A percentile compares a stretch with the other conserved stretches of the same genome.
Conservation (phyloP, 2,329 filamentous ascomycete genomes). For the Arachnopeziza araneosa region DNA sequence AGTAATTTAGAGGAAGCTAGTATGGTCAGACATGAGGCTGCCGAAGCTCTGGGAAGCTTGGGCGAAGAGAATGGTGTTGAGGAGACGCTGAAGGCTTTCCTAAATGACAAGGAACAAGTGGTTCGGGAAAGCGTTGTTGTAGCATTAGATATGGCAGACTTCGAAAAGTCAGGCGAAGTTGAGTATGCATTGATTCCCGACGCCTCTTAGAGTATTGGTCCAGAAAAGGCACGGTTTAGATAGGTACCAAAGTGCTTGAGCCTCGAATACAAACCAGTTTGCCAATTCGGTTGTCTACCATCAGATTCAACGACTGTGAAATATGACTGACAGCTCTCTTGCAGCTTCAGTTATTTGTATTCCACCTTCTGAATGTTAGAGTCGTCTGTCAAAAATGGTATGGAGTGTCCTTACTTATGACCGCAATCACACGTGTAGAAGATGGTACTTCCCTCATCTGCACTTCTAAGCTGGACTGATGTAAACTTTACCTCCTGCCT, state of each 20-base stretch:
- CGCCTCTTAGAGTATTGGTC: conserved; percentile 23
- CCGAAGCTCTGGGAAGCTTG: conserved; percentile 89
- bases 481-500: conserved; percentile 78
- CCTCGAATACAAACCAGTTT: conserved; percentile 21
- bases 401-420: conserved; percentile 57
- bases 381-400: not conserved
- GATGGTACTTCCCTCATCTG: conserved; percentile 90
- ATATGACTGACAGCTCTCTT: not conserved
- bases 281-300: not conserved
- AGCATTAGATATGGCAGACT: conserved; percentile 96
- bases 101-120: conserved; percentile 87
- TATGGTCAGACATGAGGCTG: conserved; percentile 97
- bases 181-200: conserved; percentile 92
- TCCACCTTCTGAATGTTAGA: conserved; percentile 26
- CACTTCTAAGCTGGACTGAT: conserved; percentile 79
- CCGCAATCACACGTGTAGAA: conserved; percentile 89
- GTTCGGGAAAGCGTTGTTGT: conserved; percentile 94
- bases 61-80: conserved; percentile 93
- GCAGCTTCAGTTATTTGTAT: conserved; percentile 32
- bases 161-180: conserved; percentile 79
- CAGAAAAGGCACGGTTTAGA: conserved; percentile 7
- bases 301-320: not conserved
- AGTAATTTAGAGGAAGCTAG: conserved; percentile 77
- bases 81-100: conserved; percentile 72
- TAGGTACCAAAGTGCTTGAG: conserved; percentile 28